Evolutionary conservation across 1,284 basidiomycete genomes (phyloP).

Genomic region (Melanopsichium pennsylvanicum): DNA sequence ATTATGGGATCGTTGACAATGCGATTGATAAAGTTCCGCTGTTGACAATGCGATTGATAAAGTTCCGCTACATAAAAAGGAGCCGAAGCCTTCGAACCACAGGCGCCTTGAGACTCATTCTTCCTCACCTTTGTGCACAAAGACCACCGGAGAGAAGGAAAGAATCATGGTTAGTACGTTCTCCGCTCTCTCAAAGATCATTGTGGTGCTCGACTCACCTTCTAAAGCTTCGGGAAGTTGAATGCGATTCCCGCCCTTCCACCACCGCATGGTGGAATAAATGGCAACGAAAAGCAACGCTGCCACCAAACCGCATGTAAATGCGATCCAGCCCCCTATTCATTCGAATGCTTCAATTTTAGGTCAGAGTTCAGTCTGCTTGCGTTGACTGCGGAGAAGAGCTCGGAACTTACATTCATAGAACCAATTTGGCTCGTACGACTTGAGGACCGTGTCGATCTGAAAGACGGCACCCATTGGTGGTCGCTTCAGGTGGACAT

Average conservation of each 20-base stretch:
- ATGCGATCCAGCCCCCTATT: conserved; percentile 40
- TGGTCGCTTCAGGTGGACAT: conserved; percentile 6
- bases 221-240: conserved; percentile 41
- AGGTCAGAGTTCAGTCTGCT: too few relatives aligned
- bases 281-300: neutral
- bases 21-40: neutral
- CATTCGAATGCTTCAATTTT: too few relatives aligned
- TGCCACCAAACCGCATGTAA: conserved; percentile 2
- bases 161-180: too few relatives aligned
- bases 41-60: neutral
- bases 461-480: conserved; percentile 76
- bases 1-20: conserved; percentile 1
- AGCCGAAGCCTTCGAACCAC: too few relatives aligned
- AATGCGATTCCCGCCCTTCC: conserved; percentile 32
- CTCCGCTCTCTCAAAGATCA: too few relatives aligned
- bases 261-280: conserved; percentile 24
- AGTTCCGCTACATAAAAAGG: too few relatives aligned
- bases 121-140: neutral
- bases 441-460: conserved; percentile 82
- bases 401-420: conserved; percentile 45
- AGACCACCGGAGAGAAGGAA: too few relatives aligned
- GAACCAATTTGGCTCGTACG: conserved; percentile 76
- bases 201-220: conserved; percentile 25
- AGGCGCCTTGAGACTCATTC: neutral
- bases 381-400: too few relatives aligned